These are phyloP conservation scores for Sutorius australiensis DNA, from an alignment of 768 basidiomycete species.

Conservation along the genomic window DNA sequence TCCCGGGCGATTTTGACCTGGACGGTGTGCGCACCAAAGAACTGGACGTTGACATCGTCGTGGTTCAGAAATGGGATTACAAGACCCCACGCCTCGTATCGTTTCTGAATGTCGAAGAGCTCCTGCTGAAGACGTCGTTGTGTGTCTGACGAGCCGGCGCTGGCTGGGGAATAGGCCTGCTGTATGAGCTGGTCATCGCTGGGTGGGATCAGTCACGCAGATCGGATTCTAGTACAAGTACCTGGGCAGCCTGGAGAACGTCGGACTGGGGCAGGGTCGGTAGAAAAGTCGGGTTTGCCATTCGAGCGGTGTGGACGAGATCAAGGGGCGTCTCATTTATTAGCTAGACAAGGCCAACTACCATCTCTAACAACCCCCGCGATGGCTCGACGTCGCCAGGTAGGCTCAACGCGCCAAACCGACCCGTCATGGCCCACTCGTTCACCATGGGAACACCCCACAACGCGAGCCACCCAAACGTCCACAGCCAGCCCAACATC, in stretches of 20 bases:
- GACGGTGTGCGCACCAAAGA: slow-evolving; percentile 91
- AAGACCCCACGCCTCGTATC: slow-evolving; percentile 79
- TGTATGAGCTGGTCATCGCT: slow-evolving; percentile 55
- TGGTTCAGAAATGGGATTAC: slow-evolving; percentile 72
- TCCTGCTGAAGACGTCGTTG: slow-evolving; percentile 66
- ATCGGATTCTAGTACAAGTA: slow-evolving; percentile 33
- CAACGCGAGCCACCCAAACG: slow-evolving; percentile 43
- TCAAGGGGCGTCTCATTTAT: too few relatives aligned
- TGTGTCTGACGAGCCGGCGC: slow-evolving; percentile 50
- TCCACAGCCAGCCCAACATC: slow-evolving; percentile 49
- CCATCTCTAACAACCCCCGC: slow-evolving; percentile 24
- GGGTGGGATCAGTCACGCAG: slow-evolving; percentile 8
- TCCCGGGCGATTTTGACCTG: slow-evolving; percentile 93
- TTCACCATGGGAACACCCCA: slow-evolving; percentile 50
- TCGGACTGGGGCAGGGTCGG: slow-evolving; percentile 51
- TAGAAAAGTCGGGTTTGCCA: slow-evolving; percentile 39
- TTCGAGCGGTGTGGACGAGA: neutral
- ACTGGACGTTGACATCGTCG: slow-evolving; percentile 79
- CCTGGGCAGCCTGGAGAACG: slow-evolving; percentile 57
- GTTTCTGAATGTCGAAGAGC: slow-evolving; percentile 72
- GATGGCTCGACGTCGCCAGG: slow-evolving; percentile 12
- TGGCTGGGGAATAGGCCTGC: slow-evolving; percentile 57
- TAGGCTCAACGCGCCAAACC: slow-evolving; percentile 6
- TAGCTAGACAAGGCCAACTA: neutral
- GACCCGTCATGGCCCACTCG: slow-evolving; percentile 25